phyloP scores from a whole-genome alignment of 2,329 filamentous ascomycete species.

The Dendryphion nanum region DNA sequence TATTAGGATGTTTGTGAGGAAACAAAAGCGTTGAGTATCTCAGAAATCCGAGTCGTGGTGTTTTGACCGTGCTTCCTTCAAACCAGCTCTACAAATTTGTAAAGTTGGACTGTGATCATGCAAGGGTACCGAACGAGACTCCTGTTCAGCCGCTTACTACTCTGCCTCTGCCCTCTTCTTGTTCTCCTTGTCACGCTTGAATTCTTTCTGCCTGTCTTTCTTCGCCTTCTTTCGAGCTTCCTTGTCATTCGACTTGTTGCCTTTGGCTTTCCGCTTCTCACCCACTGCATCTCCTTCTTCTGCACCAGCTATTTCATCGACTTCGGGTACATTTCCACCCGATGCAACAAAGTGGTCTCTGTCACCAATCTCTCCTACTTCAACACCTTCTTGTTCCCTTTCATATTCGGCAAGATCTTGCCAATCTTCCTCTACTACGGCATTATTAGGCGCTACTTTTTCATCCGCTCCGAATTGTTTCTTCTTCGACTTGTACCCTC shows the following conservation, averaged over 20 bases:
- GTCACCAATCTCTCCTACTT: conserved; percentile 43
- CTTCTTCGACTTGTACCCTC: background rate
- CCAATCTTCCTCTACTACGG: conserved; percentile 31
- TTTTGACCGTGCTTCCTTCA: too few species aligned
- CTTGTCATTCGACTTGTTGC: conserved; percentile 50
- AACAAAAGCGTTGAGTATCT: too few species aligned
- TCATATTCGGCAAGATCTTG: conserved; percentile 47
- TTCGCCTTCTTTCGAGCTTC: conserved; percentile 59
- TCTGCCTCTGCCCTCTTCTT: conserved; percentile 19
- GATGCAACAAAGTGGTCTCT: conserved; percentile 29
- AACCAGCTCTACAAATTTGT: too few species aligned
- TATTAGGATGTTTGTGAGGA: too few species aligned
- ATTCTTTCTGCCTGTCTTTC: conserved; percentile 33
- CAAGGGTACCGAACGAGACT: too few species aligned
- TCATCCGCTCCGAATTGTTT: conserved; percentile 2
- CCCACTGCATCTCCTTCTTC: conserved; percentile 11
- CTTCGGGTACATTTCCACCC: conserved; percentile 27
- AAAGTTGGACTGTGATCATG: too few species aligned
- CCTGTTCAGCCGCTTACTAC: too few species aligned
- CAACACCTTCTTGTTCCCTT: conserved; percentile 37
- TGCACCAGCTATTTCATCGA: conserved; percentile 15
- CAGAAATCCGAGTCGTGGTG: too few species aligned
- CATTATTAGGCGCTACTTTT: conserved; percentile 7
- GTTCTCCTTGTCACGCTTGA: conserved; percentile 35
- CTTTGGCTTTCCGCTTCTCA: conserved; percentile 28